Percentiles rank a stretch among this genome's conserved stretches.
Conservation (phyloP, 2,329 filamentous ascomycete genomes). For the Allantophomopsis lycopodina region DNA sequence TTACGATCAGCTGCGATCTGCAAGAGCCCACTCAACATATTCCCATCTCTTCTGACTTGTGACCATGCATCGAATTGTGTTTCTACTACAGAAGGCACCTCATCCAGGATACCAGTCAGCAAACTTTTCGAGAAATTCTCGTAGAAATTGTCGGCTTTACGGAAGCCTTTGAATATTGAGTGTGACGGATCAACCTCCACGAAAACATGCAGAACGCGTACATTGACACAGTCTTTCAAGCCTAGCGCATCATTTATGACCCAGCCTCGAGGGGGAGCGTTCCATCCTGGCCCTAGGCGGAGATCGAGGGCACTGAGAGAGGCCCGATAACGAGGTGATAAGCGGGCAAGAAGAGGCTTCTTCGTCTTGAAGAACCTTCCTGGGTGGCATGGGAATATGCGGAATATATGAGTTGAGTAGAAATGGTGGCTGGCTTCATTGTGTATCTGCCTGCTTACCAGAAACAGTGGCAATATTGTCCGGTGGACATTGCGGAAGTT, state of each 20-base stretch:
- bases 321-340: slow-evolving; percentile 45
- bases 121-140: slow-evolving; percentile 49
- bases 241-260: slow-evolving; percentile 52
- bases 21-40: slow-evolving; percentile 48
- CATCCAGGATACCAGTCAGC: slow-evolving; percentile 38
- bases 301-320: slow-evolving; percentile 53
- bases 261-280: slow-evolving; percentile 56
- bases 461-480: slow-evolving; percentile 34
- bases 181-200: slow-evolving; percentile 62
- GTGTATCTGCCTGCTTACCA: slow-evolving; percentile 46
- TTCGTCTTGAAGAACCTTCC: slow-evolving; percentile 61
- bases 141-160: slow-evolving; percentile 48
- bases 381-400: slow-evolving; percentile 51
- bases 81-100: slow-evolving; percentile 37
- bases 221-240: slow-evolving; percentile 43
- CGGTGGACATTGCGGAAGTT: slow-evolving; percentile 50
- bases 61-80: slow-evolving; percentile 60
- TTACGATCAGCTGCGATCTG: slow-evolving; percentile 32
- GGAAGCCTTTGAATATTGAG: slow-evolving; percentile 51
- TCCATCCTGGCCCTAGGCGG: slow-evolving; percentile 61
- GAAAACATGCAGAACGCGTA: slow-evolving; percentile 49
- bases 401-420: slow-evolving; percentile 47
- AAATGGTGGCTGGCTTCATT: slow-evolving; percentile 51
- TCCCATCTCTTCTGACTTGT: slow-evolving; percentile 49
- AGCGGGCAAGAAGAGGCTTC: slow-evolving; percentile 53